Evolutionary conservation across 345 rosid genomes (phyloP), one percentile per base, ranked within the genome.

Genomic region (Carallia brachiata): DNA sequence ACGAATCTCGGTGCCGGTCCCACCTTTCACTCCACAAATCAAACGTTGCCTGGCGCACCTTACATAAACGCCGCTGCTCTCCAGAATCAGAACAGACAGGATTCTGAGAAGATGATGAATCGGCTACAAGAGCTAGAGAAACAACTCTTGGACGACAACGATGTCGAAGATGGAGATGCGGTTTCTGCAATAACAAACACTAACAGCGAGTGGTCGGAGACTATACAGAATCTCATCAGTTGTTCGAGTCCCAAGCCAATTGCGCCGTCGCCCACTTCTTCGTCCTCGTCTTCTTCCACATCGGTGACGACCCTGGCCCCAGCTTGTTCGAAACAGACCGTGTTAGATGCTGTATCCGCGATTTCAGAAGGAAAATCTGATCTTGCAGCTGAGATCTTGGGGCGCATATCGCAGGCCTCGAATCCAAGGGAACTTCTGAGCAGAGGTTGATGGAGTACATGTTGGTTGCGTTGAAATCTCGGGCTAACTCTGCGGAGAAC

Each of bases 201-300:
- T 6, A 86, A 85, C 75, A 90, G 86, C 80, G 97, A 93, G 78
- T 89, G 97, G 97, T 86, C 86, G 1, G 92, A 89, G 55, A 78
- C 96, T 0, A 80, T 94, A 32, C 93, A 86, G 64, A 82, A 71
- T 73, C 83, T 90, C 81, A 84, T 86, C 53, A 67, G 75, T 12
- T 55, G 76, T n/a, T 60, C 70, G 13, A 66, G 66, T 61, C 71
- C 82, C 27, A 75, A 61, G 44, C 82, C 77, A 68, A 70, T 81
- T 73, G 65, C 86, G 6, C 85, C 84, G 13, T 77, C 89, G 3
- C 89, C 95, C 0, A 86, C 96, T 2, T 84, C 90, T 17, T 86
- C 92, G 15, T 89, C 97, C 15, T 87, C 96, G 3, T 88, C 97
- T 48, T 86, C 95, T 12, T 85, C 89, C 31, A 77, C 87, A 8